Conservation (phyloP, 1,284 basidiomycete genomes). For the Pseudomicrostroma phylloplanum region DNA sequence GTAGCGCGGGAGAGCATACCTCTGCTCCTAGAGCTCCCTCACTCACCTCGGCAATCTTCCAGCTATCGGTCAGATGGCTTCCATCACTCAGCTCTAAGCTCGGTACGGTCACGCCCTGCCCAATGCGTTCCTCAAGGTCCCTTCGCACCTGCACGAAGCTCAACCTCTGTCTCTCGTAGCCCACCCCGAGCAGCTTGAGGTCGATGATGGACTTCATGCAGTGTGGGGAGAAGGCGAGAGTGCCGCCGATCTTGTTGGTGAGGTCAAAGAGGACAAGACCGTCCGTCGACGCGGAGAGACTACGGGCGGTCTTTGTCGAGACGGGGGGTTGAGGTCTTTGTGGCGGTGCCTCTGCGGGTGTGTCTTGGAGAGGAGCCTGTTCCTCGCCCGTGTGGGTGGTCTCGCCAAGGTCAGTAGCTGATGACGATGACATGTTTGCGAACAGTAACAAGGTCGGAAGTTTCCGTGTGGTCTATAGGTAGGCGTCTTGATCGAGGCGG, state of each 20-base stretch:
- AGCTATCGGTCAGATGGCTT: slow-evolving; percentile 33
- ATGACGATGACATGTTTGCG: no score
- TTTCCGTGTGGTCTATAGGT: no score
- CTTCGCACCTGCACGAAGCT: slow-evolving; percentile 36
- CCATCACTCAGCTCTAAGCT: slow-evolving; percentile 30
- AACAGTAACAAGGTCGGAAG: no score
- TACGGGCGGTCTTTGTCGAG: no score
- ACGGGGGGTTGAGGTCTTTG: no score
- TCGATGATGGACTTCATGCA: slow-evolving; percentile 35
- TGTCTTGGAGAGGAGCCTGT: no score
- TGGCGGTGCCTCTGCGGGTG: slow-evolving; percentile 9
- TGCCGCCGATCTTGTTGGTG: slow-evolving; percentile 22
- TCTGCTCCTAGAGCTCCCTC: no score
- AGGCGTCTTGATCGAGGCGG: no score
- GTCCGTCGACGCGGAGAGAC: not conserved
- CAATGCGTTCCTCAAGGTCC: slow-evolving; percentile 24
- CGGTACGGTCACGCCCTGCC: slow-evolving; percentile 36
- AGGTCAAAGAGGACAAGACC: slow-evolving; percentile 38
- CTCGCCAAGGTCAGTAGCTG: no score
- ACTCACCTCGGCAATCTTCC: slow-evolving; percentile 28
- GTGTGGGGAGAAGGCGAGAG: slow-evolving; percentile 26
- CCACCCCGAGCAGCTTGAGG: slow-evolving; percentile 32
- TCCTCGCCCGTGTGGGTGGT: no score
- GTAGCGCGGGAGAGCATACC: not conserved
- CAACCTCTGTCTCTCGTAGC: slow-evolving; percentile 35